Conservation (phyloP, 345 rosid species). For the Clausena lansium region DNA sequence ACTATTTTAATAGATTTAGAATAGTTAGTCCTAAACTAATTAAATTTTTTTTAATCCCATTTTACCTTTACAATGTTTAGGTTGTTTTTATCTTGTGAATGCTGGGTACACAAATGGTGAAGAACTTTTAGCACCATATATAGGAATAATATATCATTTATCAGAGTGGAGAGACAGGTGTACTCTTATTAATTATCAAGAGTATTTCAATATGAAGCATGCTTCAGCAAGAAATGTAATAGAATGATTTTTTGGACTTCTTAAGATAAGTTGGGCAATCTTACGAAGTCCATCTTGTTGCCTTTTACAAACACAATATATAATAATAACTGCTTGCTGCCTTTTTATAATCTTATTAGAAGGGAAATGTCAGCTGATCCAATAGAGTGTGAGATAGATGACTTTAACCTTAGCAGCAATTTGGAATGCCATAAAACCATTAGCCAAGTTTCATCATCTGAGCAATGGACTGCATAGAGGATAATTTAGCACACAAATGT, state of each 20-base stretch:
- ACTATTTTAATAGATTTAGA: too few relatives aligned
- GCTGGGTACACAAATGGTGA: too few relatives aligned
- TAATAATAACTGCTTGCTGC: background rate
- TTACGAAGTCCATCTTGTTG: background rate
- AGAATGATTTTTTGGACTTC: background rate
- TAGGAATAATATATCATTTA: too few relatives aligned
- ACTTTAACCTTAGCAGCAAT: background rate
- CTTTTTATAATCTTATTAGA: background rate
- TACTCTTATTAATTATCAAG: background rate
- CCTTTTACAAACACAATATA: background rate
- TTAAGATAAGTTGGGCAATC: background rate
- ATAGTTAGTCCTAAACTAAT: too few relatives aligned
- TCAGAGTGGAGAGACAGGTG: too few relatives aligned
- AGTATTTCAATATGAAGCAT: background rate
- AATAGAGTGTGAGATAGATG: background rate
- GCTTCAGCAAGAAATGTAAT: background rate
- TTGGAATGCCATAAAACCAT: background rate
- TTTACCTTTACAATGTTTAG: too few relatives aligned
- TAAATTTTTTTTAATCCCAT: too few relatives aligned
- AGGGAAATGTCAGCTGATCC: background rate
- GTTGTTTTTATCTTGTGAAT: too few relatives aligned
- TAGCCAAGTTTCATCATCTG: background rate
- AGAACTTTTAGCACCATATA: too few relatives aligned
- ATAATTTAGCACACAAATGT: background rate
- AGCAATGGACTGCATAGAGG: background rate